Evolutionary conservation across 176 grass and related monocot genomes (phyloP).

Genomic region (Eleusine coracana): DNA sequence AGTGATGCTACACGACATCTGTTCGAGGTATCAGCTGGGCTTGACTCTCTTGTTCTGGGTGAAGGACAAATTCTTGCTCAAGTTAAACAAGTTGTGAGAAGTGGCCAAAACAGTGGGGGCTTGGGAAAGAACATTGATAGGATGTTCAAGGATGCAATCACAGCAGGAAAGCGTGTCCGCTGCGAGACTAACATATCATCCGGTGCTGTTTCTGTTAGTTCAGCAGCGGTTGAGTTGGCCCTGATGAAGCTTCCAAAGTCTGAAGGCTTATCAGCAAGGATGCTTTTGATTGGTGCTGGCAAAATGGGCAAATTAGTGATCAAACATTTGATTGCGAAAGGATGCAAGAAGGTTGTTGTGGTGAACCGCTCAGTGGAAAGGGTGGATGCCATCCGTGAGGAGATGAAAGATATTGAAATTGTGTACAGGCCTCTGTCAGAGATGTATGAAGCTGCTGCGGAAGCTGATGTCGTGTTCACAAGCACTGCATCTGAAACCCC

Average conservation of each 20-base stretch:
- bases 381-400: conserved; percentile 69
- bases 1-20: conserved; percentile 78
- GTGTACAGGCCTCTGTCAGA: conserved; percentile 75
- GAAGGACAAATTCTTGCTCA: conserved; percentile 91
- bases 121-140: conserved; percentile 92
- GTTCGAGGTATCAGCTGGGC: conserved; percentile 85
- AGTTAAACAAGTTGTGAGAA: conserved; percentile 90
- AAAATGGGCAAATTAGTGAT: conserved; percentile 94
- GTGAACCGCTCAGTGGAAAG: conserved; percentile 89
- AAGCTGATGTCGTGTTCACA: conserved; percentile 76
- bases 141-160: conserved; percentile 98
- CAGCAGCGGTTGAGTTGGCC: conserved; percentile 86
- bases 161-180: conserved; percentile 83
- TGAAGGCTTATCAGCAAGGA: conserved; percentile 58
- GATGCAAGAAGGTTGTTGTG: conserved; percentile 82
- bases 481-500: conserved; percentile 83
- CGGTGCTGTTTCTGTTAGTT: conserved; percentile 93
- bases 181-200: conserved; percentile 84
- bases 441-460: conserved; percentile 71
- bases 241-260: conserved; percentile 84
- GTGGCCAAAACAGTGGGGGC: conserved; percentile 74
- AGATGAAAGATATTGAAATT: conserved; percentile 83
- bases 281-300: conserved; percentile 84
- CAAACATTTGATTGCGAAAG: conserved; percentile 86
- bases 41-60: conserved; percentile 85